These are phyloP conservation scores for Pneumocystis canis DNA, from an alignment of 1,139 yeast species.

Conservation along the genomic window DNA sequence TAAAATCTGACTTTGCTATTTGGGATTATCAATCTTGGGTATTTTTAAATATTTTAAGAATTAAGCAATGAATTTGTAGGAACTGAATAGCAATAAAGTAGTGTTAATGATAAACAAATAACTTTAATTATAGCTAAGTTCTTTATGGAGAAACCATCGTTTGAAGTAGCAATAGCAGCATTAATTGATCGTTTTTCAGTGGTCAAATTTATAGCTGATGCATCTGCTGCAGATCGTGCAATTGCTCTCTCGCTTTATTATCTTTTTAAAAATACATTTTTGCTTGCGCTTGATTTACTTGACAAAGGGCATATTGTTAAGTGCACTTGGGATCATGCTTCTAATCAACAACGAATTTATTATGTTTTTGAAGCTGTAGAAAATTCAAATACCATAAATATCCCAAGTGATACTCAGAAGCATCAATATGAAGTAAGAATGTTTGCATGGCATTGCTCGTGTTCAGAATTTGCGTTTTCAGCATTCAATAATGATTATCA, in stretches of 20 bases:
- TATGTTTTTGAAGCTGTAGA: background rate
- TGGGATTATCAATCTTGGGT: no score
- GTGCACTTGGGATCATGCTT: background rate
- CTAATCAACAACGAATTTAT: background rate
- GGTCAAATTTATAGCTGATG: background rate
- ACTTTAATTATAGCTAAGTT: background rate
- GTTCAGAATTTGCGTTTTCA: slow-evolving; percentile 5
- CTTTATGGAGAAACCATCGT: background rate
- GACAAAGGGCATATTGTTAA: background rate
- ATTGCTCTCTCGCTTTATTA: background rate
- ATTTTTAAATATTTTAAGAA: background rate
- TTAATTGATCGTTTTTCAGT: background rate
- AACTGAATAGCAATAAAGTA: background rate
- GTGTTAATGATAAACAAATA: background rate
- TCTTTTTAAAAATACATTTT: background rate
- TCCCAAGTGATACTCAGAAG: background rate
- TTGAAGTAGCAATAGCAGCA: background rate
- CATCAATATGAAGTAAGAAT: slow-evolving; percentile 5
- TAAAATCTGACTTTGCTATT: no score
- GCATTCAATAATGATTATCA: background rate
- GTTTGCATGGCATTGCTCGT: slow-evolving; percentile 8
- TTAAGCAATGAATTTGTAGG: background rate
- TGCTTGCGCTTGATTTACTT: background rate
- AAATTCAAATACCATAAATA: background rate
- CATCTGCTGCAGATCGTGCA: background rate